Percentiles rank a stretch among this genome's conserved stretches.
phyloP scores from a whole-genome alignment of 1,284 basidiomycete species.

The Cerioporus squamosus region DNA sequence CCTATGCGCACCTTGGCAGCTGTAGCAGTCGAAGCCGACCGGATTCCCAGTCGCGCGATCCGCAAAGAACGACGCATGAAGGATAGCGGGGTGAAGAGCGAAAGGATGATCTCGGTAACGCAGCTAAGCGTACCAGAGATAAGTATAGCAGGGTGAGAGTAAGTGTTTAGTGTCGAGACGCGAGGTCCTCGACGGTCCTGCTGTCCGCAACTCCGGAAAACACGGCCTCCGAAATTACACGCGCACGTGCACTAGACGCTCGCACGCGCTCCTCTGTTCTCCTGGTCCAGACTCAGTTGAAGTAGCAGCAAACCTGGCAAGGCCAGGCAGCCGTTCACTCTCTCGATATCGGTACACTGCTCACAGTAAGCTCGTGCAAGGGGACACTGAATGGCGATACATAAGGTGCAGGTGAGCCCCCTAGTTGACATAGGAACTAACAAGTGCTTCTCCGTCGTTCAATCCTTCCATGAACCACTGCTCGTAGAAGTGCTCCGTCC shows the following conservation, averaged over 20 bases:
- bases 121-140: slow-evolving; percentile 8
- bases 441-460: slow-evolving; percentile 42
- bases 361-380: no score
- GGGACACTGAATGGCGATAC: no score
- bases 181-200: no score
- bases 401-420: no score
- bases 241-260: neutral
- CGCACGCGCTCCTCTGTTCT: no score
- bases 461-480: slow-evolving; percentile 53
- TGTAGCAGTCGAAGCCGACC: slow-evolving; percentile 17
- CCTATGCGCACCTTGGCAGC: slow-evolving; percentile 8
- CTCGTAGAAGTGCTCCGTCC: slow-evolving; percentile 48
- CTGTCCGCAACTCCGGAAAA: neutral
- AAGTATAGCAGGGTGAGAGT: neutral
- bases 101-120: neutral
- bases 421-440: slow-evolving; percentile 19
- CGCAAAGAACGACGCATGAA: slow-evolving; percentile 19
- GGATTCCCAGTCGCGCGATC: slow-evolving; percentile 17
- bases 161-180: no score
- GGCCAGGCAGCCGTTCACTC: no score
- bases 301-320: no score
- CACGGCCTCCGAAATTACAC: neutral
- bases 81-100: neutral
- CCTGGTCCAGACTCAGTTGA: no score
- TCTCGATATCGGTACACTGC: no score